These are phyloP conservation scores for Prunus davidiana DNA, from an alignment of 306 rosid species.

Conservation along the genomic window DNA sequence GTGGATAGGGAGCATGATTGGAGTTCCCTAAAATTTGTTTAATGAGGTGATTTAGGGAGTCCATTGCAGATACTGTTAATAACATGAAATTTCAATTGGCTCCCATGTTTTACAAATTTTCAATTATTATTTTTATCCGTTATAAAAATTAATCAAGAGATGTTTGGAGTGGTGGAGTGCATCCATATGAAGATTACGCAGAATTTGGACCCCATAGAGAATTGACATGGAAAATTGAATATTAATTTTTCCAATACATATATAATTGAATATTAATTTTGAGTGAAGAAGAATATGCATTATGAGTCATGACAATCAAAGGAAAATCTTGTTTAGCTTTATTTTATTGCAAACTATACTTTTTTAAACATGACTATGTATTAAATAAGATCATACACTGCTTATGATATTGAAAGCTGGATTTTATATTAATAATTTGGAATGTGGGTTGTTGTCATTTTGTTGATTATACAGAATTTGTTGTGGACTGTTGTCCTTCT, in stretches of 20 bases:
- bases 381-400: no score
- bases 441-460: conserved; percentile 29
- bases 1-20: no score
- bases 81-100: background rate
- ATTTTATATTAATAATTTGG: conserved; percentile 13
- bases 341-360: conserved; percentile 18
- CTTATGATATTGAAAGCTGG: background rate
- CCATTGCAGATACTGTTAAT: no score
- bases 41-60: no score
- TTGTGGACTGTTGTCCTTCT: conserved; percentile 17
- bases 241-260: background rate
- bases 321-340: conserved; percentile 2
- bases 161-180: background rate
- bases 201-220: conserved; percentile 2
- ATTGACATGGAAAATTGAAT: conserved; percentile 9
- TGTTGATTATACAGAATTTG: conserved; percentile 9
- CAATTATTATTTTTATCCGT: background rate
- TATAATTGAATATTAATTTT: background rate
- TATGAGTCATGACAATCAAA: background rate
- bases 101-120: background rate
- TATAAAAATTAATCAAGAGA: background rate
- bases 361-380: background rate
- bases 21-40: no score
- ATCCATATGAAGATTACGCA: background rate
- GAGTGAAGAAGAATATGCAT: conserved; percentile 6